Evolutionary conservation across 106 monocot genomes (phyloP), one percentile per base, ranked within the genome.

Genomic region (Dendrobium officinale): DNA sequence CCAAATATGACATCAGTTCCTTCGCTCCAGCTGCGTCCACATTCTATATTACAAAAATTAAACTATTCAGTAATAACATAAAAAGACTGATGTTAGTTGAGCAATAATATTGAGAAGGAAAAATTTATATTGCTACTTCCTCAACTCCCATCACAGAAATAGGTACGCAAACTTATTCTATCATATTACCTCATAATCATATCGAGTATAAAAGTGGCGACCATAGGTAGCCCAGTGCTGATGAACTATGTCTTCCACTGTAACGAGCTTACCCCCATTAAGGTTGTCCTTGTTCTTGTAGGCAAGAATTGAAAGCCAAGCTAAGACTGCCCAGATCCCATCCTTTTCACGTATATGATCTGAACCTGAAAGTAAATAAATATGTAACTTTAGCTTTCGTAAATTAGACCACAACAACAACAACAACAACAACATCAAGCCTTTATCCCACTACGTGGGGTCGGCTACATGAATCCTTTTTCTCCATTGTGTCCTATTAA

Each of bases 321-420:
- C 97, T 59, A 98, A 81, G 72, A 98, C 98, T 42, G 98, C 98
- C 98, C 98, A 98, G 41, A 98, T 94, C n/a, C 98, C 98, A 89
- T 98, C 98, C 83, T 98, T 98, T 85, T 98, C 98, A 61, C 98
- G 89, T 77, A 98, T 98, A 80, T 98, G 98, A 85, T 98, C 98
- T 31, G 73, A 73, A 19, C 73, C 73, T 73, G 73, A 42, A 5
- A 42, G 33, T 67, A 6, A 67, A 67, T 2, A 67, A 26, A 67
- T 8, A 67, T 67, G 67, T 67, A 67, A 24, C 27, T 29, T 31
- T 2, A 26, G 22, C 4, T 67, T 67, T 24, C 27, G 9, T 15
- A 67, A 67, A 19, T 67, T 67, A 26, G 27, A 26, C 67, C 29
- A n/a, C n/a, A n/a, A n/a, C n/a, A n/a, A n/a, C n/a, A n/a, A n/a